A percentile compares a stretch with the other conserved stretches of the same genome.
phyloP scores from a whole-genome alignment of 1,284 basidiomycete species.

The Sanghuangporus sanghuang region DNA sequence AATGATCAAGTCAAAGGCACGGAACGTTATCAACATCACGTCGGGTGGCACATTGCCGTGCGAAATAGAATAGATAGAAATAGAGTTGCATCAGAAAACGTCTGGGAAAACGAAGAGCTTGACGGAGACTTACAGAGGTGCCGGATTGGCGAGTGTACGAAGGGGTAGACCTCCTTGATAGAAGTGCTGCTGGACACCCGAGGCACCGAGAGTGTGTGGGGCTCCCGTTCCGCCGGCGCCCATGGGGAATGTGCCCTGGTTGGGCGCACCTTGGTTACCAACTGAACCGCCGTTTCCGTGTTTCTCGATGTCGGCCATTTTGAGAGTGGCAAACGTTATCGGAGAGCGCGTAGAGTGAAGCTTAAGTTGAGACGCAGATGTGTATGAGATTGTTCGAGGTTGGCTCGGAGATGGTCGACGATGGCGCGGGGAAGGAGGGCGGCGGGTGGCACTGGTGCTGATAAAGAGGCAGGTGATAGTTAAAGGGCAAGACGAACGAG shows the following conservation, averaged over 20 bases:
- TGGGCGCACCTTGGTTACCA: not conserved
- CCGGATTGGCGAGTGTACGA: constrained; percentile 44
- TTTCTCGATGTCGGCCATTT: constrained; percentile 13
- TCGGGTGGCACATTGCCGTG: not conserved
- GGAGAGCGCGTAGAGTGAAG: not conserved
- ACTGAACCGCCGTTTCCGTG: constrained; percentile 6
- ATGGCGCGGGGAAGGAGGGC: not conserved
- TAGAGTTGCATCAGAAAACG: not conserved
- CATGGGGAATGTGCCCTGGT: not conserved
- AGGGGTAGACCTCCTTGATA: constrained; percentile 20
- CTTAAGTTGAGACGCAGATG: not conserved
- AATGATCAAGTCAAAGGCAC: not conserved
- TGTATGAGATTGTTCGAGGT: not conserved
- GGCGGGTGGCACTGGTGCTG: not conserved
- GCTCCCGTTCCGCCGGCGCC: constrained; percentile 2
- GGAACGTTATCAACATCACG: not conserved
- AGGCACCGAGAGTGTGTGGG: constrained; percentile 15
- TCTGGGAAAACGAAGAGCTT: not conserved
- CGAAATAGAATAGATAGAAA: not conserved
- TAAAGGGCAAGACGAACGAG: not conserved
- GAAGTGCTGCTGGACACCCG: constrained; percentile 20
- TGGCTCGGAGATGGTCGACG: not conserved
- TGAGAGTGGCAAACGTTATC: not conserved
- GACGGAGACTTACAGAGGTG: constrained; percentile 37
- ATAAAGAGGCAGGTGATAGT: not conserved